A percentile compares a stretch with the other conserved stretches of the same genome.
Evolutionary conservation across 768 basidiomycete genomes (phyloP).

Genomic region (Pleurotus tuber-regium): DNA sequence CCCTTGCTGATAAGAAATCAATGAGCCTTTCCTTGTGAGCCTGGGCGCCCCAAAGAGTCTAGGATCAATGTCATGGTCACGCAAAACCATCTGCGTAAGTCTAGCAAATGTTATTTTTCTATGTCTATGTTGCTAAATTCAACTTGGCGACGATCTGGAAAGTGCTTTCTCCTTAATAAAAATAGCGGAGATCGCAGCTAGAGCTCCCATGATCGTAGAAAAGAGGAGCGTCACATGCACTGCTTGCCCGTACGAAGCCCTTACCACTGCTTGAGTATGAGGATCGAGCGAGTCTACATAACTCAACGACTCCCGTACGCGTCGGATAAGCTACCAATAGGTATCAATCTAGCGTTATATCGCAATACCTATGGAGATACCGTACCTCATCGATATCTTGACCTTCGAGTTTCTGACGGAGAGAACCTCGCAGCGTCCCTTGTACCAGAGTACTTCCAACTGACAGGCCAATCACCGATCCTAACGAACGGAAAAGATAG

Average conservation of each 20-base stretch:
- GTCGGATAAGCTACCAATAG: slow-evolving; percentile 39
- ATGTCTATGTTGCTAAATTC: not conserved
- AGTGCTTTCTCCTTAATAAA: slow-evolving; percentile 53
- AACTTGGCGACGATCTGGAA: not conserved
- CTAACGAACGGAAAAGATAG: slow-evolving; percentile 65
- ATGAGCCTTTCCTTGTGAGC: no score
- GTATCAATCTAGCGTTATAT: not conserved
- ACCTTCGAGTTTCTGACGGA: slow-evolving; percentile 40
- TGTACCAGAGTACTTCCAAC: slow-evolving; percentile 58
- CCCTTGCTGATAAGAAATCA: no score
- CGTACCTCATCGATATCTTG: slow-evolving; percentile 52
- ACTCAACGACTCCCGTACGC: slow-evolving; percentile 47
- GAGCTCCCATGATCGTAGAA: slow-evolving; percentile 37
- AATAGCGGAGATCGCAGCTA: slow-evolving; percentile 40
- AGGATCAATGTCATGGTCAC: no score
- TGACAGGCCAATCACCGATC: slow-evolving; percentile 56
- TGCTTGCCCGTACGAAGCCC: slow-evolving; percentile 41
- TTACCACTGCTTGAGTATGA: slow-evolving; percentile 25
- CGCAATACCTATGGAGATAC: not conserved
- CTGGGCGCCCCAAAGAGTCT: no score
- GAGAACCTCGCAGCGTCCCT: slow-evolving; percentile 40
- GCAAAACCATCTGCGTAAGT: no score
- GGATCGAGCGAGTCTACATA: slow-evolving; percentile 31
- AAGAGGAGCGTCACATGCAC: slow-evolving; percentile 49
- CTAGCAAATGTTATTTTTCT: not conserved